Evolutionary conservation across 805 yeast genomes (phyloP), one percentile per base, ranked within the genome.

Genomic region (Saccharomyces mikatae): DNA sequence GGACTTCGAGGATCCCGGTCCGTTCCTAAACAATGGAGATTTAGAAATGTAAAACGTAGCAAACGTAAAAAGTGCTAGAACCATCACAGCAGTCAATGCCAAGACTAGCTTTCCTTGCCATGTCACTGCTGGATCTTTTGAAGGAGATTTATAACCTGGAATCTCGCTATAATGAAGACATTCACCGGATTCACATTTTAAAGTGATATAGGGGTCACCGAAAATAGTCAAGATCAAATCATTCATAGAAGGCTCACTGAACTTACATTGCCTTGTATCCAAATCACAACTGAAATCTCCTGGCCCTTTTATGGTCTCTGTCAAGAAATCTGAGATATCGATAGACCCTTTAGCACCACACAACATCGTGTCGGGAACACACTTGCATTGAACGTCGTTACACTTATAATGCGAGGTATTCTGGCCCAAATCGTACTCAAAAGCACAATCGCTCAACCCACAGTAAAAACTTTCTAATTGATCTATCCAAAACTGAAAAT

Each of bases 401-500:
- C 99, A 94, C 30, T 77, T 78, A 66, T 90, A 92, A 60, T 81
- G 83, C 0, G 97, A 86, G 10, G 82, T 67, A 66, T 91, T 90
- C 6, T 78, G 65, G 6, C 66, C 62, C 56, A 84, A 68, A 63
- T 86, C 89, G 62, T 80, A 82, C 41, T 84, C 76, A 63, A 84
- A 87, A 13, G 77, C 76, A 74, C 99, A 94, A n/a, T 76, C 71
- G 52, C 77, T 71, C 60, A 94, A 78, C 49, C 86, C 94, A 74
- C 99, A 94, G 69, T 81, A 94, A 69, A 94, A 94, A 56, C 95
- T 85, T 69, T 94, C 99, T 48, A 78, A 74, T 68, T 89, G 82
- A 61, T 85, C 97, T 59, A 94, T 89, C 99, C 99, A 94, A 67
- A 94, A 89, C 70, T 94, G 98, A 72, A 94, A 89, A 67, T 89